Evolutionary conservation across 305 asterid genomes (phyloP), one percentile per base, ranked within the genome.

Genomic region (Euphrasia arctica): DNA sequence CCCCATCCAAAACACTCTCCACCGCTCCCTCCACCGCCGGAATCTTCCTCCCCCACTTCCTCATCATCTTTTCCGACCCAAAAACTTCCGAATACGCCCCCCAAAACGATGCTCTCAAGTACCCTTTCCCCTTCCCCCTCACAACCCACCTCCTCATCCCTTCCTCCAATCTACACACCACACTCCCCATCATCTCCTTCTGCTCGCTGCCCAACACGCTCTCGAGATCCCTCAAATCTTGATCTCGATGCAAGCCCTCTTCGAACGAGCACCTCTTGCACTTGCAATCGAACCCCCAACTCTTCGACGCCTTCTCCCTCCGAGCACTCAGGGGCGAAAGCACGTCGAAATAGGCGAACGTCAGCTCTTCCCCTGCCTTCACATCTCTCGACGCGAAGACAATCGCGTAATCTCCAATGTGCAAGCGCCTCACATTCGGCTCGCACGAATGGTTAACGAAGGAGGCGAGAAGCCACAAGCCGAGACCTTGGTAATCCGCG

Each of bases 21-120:
- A 89, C 86, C 49, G 82, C 82, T 3, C n/a, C 47, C 66, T 82
- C 95, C 13, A 36, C 60, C 22, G 70, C 4, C 11, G 95, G 95
- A 32, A 89, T 69, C 79, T 75, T 83, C 28, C 95, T 79, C 42
- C 96, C 92, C 94, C 90, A 91, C 73, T 78, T 85, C 71, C 85
- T 78, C 81, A 77, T 78, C 70, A 68, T 58, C 60, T 77, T 89
- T 47, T 89, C 95, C 11, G 89, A 86, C 11, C 77, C 82, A 59
- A 66, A 82, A 50, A 80, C 82, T 9, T 76, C 76, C 3, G 60
- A 56, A 73, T 89, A 91, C n/a, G 87, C 90, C 14, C 62, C 74
- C 98, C 98, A 91, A 68, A 82, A 83, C 6, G 96, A 91, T 14
- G 95, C 88, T 79, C 95, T 83, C 80, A 87, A 59, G 47, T 68